Evolutionary conservation across 495 filamentous ascomycete species (phyloP).

Genomic region (Cladorrhinum samala): DNA sequence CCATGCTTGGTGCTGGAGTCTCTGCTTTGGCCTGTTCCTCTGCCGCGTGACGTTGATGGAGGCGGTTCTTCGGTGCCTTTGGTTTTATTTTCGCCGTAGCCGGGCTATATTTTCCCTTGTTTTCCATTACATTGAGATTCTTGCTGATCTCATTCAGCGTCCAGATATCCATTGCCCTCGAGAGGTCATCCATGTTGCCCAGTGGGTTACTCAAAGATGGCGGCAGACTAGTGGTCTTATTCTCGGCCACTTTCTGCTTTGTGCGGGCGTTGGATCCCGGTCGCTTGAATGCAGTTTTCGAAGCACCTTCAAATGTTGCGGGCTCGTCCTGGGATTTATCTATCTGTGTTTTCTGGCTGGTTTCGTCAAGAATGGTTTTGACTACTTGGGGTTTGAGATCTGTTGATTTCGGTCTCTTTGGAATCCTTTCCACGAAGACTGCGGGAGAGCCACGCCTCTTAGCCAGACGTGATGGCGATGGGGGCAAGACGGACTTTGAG

Average conservation of each 20-base stretch:
- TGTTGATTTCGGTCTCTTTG: slow-evolving; percentile 24
- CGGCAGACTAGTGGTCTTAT: slow-evolving; percentile 30
- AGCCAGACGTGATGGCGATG: slow-evolving; percentile 18
- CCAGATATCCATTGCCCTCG: slow-evolving; percentile 44
- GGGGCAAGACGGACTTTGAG: slow-evolving; percentile 28
- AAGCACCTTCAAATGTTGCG: background rate
- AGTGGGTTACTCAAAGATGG: slow-evolving; percentile 36
- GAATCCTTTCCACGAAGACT: slow-evolving; percentile 44
- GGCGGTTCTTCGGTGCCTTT: slow-evolving; percentile 40
- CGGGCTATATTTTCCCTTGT: slow-evolving; percentile 17
- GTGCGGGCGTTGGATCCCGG: slow-evolving; percentile 15
- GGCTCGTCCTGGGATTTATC: background rate
- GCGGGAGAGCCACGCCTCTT: slow-evolving; percentile 36
- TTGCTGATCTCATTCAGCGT: slow-evolving; percentile 43
- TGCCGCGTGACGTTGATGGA: slow-evolving; percentile 42
- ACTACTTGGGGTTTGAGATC: background rate
- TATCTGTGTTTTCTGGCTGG: background rate
- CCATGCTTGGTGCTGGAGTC: background rate
- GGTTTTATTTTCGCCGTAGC: slow-evolving; percentile 35
- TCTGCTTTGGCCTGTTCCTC: slow-evolving; percentile 14
- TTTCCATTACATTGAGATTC: slow-evolving; percentile 33
- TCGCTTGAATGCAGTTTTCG: slow-evolving; percentile 14
- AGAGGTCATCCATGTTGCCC: slow-evolving; percentile 39
- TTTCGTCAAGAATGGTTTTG: background rate
- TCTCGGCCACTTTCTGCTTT: background rate